A percentile compares a stretch with the other conserved stretches of the same genome.
phyloP scores from a whole-genome alignment of 2,329 filamentous ascomycete species.

The Penicillium hordei region DNA sequence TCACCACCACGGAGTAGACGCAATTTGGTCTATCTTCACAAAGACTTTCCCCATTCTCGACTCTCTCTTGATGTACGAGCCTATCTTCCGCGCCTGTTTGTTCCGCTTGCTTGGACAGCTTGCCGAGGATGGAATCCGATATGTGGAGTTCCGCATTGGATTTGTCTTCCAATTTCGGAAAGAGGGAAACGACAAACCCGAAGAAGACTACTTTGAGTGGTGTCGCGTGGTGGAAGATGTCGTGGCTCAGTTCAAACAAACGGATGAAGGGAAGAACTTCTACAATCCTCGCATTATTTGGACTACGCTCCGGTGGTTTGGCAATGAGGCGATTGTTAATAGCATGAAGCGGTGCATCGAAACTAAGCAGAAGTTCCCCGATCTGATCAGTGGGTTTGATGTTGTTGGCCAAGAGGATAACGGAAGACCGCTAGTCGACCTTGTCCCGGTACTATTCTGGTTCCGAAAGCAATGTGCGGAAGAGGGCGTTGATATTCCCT shows the following conservation, averaged over 20 bases:
- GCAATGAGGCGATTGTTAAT: constrained; percentile 67
- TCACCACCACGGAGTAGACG: constrained; percentile 79
- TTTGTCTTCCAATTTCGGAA: constrained; percentile 71
- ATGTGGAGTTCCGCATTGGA: constrained; percentile 76
- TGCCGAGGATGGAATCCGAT: constrained; percentile 77
- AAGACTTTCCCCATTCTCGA: constrained; percentile 72
- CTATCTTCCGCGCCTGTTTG: constrained; percentile 77
- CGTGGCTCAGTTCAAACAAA: constrained; percentile 69
- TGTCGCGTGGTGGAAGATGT: constrained; percentile 76
- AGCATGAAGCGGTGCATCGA: constrained; percentile 86
- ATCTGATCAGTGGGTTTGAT: constrained; percentile 83
- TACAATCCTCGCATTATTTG: constrained; percentile 86
- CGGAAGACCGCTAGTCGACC: constrained; percentile 71
- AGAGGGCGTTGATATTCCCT: constrained; percentile 78
- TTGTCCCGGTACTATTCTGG: constrained; percentile 87
- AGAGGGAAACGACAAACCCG: constrained; percentile 63
- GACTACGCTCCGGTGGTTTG: constrained; percentile 68
- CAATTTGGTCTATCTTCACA: constrained; percentile 79
- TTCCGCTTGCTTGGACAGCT: constrained; percentile 69
- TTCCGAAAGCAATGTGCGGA: constrained; percentile 82
- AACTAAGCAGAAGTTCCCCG: constrained; percentile 74
- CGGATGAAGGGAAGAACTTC: constrained; percentile 70
- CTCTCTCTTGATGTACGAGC: constrained; percentile 82
- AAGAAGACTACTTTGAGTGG: constrained; percentile 67
- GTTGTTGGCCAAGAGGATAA: constrained; percentile 83